These are phyloP conservation scores for Metschnikowia drakensbergensis DNA, from an alignment of 805 yeast genomes.

Conservation along the genomic window DNA sequence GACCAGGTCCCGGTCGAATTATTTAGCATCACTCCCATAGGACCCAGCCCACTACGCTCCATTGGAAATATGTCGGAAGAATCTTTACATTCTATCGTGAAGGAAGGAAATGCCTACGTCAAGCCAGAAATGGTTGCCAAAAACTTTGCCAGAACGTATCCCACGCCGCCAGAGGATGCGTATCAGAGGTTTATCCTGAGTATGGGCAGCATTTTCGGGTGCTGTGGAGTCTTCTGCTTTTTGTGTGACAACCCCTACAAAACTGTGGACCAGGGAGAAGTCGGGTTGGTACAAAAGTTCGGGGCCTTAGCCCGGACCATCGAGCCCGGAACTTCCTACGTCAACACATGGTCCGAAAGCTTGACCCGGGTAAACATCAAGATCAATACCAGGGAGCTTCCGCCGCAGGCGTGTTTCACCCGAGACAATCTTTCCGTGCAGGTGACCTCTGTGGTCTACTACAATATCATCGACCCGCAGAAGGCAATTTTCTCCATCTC, in stretches of 20 bases:
- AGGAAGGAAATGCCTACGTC: slow-evolving; percentile 12
- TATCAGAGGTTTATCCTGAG: slow-evolving; percentile 40
- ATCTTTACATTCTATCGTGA: slow-evolving; percentile 8
- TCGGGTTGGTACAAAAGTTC: slow-evolving; percentile 62
- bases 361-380: slow-evolving; percentile 49
- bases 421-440: slow-evolving; percentile 61
- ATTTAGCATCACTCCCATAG: too few relatives aligned
- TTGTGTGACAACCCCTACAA: slow-evolving; percentile 57
- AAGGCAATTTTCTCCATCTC: slow-evolving; percentile 58
- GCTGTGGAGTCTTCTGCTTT: slow-evolving; percentile 54
- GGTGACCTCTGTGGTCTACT: slow-evolving; percentile 65
- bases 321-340: slow-evolving; percentile 65
- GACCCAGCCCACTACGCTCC: too few relatives aligned
- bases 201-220: slow-evolving; percentile 49
- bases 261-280: slow-evolving; percentile 61
- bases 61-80: neutral
- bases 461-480: slow-evolving; percentile 64
- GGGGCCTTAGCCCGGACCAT: slow-evolving; percentile 63
- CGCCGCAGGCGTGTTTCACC: slow-evolving; percentile 68
- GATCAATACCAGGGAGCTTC: slow-evolving; percentile 59
- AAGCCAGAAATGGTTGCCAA: slow-evolving; percentile 41
- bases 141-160: slow-evolving; percentile 40
- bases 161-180: slow-evolving; percentile 36
- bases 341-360: slow-evolving; percentile 62
- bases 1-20: too few relatives aligned